Percentiles rank a stretch among this genome's conserved stretches.
These are phyloP conservation scores for Piloderma croceum DNA, from an alignment of 768 basidiomycete species.

Conservation along the genomic window DNA sequence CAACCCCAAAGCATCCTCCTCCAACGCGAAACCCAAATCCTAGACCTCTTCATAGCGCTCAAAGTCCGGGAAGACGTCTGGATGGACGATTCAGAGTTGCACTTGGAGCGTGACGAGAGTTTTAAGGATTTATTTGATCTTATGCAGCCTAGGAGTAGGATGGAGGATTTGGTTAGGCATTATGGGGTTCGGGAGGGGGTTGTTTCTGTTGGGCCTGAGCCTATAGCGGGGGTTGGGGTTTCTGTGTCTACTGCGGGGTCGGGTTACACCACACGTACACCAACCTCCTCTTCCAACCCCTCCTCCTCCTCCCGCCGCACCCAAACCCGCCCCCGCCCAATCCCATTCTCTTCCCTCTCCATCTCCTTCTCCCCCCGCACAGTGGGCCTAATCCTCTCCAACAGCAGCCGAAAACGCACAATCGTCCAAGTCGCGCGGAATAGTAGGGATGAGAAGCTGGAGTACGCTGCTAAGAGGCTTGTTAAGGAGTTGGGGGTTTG, in stretches of 20 bases:
- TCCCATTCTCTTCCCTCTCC: constrained; percentile 34
- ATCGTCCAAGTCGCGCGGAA: constrained; percentile 13
- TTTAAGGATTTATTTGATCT: constrained; percentile 79
- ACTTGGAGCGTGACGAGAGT: constrained; percentile 68
- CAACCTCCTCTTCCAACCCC: constrained; percentile 6
- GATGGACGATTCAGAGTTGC: constrained; percentile 66
- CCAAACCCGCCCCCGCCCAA: constrained; percentile 7
- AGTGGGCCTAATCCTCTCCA: constrained; percentile 31
- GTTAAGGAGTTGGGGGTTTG: constrained; percentile 42
- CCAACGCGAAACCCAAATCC: not conserved
- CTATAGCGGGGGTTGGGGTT: no score
- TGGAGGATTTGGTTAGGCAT: constrained; percentile 65
- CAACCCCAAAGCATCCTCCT: not conserved
- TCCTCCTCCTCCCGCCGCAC: constrained; percentile 1
- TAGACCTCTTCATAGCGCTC: not conserved
- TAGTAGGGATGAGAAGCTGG: constrained; percentile 46
- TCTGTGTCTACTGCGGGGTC: no score
- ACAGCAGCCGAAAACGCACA: constrained; percentile 3
- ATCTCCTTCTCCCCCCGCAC: constrained; percentile 35
- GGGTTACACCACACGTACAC: no score
- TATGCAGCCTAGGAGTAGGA: constrained; percentile 62
- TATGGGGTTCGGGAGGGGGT: constrained; percentile 38
- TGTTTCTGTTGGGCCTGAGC: constrained; percentile 18
- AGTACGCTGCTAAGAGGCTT: constrained; percentile 48
- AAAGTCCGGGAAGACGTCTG: constrained; percentile 52